phyloP scores from a whole-genome alignment of 441 rosid genomes.

The Populus trichocarpa region DNA sequence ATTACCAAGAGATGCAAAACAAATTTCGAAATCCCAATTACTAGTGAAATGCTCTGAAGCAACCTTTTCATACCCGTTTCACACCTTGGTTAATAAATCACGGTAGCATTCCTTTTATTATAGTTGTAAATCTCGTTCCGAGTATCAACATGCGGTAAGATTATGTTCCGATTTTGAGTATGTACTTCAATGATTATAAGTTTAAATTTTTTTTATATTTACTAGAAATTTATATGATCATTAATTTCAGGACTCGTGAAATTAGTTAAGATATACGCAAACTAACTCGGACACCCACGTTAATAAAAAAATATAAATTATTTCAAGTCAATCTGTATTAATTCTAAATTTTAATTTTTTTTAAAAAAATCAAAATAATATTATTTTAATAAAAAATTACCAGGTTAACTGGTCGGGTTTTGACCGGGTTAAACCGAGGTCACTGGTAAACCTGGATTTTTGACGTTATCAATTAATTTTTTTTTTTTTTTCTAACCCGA shows the following conservation, averaged over 20 bases:
- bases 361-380: too few relatives aligned
- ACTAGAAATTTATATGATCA: fast-evolving
- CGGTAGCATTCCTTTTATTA: too few relatives aligned
- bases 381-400: too few relatives aligned
- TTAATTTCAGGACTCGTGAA: fast-evolving
- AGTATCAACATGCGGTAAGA: too few relatives aligned
- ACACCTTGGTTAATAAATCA: neutral
- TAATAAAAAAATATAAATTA: too few relatives aligned
- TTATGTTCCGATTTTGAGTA: too few relatives aligned
- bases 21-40: neutral
- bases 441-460: too few relatives aligned
- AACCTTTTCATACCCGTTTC: neutral
- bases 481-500: too few relatives aligned
- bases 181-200: fast-evolving
- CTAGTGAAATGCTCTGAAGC: neutral
- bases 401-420: fast-evolving
- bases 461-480: too few relatives aligned
- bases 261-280: fast-evolving
- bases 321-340: too few relatives aligned
- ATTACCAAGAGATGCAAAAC: neutral
- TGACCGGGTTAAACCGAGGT: fast-evolving
- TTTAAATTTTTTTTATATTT: fast-evolving
- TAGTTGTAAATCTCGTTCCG: too few relatives aligned
- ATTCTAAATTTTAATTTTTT: too few relatives aligned
- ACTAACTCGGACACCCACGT: fast-evolving